Conservation (phyloP, 2,329 filamentous ascomycete genomes). For the Fusarium tupiense region DNA sequence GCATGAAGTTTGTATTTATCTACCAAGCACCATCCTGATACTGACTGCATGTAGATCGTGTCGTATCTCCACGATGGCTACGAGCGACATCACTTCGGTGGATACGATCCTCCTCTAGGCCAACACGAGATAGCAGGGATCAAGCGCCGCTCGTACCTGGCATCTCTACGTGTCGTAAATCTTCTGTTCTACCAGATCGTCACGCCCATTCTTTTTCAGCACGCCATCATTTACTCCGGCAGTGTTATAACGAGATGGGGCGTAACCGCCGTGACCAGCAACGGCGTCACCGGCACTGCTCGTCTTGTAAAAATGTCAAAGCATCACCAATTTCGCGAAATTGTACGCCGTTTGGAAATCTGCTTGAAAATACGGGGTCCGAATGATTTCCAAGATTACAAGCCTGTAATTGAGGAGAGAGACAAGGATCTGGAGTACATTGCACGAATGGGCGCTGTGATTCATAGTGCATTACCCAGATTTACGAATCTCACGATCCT, state of each 20-base stretch:
- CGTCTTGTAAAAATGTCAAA: background rate
- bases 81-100: background rate
- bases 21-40: fast-evolving
- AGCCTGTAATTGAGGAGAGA: background rate
- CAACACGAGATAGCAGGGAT: background rate
- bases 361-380: background rate
- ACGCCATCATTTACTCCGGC: background rate
- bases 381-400: background rate
- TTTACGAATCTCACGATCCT: background rate
- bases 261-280: background rate
- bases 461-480: background rate
- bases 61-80: background rate
- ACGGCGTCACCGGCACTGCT: background rate
- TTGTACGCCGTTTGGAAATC: background rate
- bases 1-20: background rate
- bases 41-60: background rate
- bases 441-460: background rate
- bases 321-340: background rate
- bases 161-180: background rate
- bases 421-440: background rate
- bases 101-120: background rate
- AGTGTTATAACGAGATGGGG: background rate
- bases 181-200: background rate
- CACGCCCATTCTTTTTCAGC: background rate
- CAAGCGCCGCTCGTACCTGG: background rate